Evolutionary conservation across 768 basidiomycete species (phyloP), one percentile per base, ranked within the genome.

Genomic region (Termitomyces sp.): DNA sequence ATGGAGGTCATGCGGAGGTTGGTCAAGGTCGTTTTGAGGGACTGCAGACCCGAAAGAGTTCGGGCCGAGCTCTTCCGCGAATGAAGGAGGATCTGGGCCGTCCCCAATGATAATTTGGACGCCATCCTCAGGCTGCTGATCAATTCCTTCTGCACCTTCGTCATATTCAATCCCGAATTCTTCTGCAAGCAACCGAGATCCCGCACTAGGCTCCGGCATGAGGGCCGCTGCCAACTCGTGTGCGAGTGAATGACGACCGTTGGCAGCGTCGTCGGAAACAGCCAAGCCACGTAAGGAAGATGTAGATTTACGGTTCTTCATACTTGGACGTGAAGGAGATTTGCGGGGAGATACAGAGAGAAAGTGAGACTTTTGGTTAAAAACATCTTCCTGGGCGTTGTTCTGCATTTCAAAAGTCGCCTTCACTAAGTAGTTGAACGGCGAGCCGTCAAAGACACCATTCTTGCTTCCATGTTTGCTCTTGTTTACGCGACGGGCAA

Each of bases 111-210:
- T 60, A 38, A 72, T 68, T 21, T 73, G 70, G 7, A 69, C 60
- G 19, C 67, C 68, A 56, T 71, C 68, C 52, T 70, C 49, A 14
- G 44, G n/a, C 8, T 66, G 68, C 55, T 81, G 82, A 65, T 89
- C 91, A 55, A 87, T 89, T 40, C 87, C 89, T 71, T 91, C 89
- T 30, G 87, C 88, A 45, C 88, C 90, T 67, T 91, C 89, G 59
- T 93, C 91, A 61, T 89, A 92, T 66, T 93, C 91, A 59, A 94
- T 86, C 10, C 91, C 91, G 60, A 94, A 90, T 69, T 94, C 92
- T 70, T 93, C 91, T 12, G 89, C 89, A 5, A 94, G 76, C 33
- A 91, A 70, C 68, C 83, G 87, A 23, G 89, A 91, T 53, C 87
- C 83, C 28, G 82, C 77, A 50, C 80, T 86, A 0, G 92, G 91